These are phyloP conservation scores for Sporothrix sp. DNA, from an alignment of 2,329 filamentous ascomycete species.

Conservation along the genomic window DNA sequence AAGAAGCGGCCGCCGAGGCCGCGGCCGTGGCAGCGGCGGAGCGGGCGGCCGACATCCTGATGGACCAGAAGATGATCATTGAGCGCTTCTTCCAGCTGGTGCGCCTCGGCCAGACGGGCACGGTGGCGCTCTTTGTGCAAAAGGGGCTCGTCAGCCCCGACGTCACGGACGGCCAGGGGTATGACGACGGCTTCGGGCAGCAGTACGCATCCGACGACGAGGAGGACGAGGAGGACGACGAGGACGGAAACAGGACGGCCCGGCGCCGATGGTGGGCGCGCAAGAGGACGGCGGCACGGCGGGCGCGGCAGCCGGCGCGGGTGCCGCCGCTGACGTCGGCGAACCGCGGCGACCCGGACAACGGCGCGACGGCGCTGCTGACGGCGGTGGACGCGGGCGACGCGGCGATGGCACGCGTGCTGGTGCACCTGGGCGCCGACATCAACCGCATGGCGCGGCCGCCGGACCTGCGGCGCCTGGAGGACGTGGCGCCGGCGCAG, in stretches of 20 bases:
- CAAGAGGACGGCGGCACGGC: too few relatives aligned
- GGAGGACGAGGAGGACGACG: background rate
- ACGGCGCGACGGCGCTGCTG: conserved; percentile 28
- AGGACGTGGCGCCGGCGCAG: background rate
- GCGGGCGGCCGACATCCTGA: conserved; percentile 2
- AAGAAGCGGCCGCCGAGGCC: too few relatives aligned
- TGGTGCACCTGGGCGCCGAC: conserved; percentile 28
- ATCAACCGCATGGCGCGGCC: conserved; percentile 23
- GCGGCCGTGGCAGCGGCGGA: background rate
- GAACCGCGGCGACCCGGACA: background rate
- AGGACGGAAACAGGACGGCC: background rate
- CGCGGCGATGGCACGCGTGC: conserved; percentile 25
- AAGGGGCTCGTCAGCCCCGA: conserved; percentile 31
- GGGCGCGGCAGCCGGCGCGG: background rate
- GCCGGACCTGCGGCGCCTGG: background rate
- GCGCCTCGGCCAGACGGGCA: conserved; percentile 19
- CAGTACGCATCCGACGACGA: background rate
- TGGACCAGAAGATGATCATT: conserved; percentile 16
- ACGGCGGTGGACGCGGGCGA: conserved; percentile 26
- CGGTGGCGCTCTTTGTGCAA: conserved; percentile 24
- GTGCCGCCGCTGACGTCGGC: background rate
- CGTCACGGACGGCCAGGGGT: conserved; percentile 19
- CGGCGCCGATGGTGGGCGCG: background rate
- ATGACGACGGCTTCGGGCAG: background rate
- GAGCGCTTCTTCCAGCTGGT: conserved; percentile 8